phyloP scores from a whole-genome alignment of 1,284 basidiomycete species.

The Apiotrichum laibachii region DNA sequence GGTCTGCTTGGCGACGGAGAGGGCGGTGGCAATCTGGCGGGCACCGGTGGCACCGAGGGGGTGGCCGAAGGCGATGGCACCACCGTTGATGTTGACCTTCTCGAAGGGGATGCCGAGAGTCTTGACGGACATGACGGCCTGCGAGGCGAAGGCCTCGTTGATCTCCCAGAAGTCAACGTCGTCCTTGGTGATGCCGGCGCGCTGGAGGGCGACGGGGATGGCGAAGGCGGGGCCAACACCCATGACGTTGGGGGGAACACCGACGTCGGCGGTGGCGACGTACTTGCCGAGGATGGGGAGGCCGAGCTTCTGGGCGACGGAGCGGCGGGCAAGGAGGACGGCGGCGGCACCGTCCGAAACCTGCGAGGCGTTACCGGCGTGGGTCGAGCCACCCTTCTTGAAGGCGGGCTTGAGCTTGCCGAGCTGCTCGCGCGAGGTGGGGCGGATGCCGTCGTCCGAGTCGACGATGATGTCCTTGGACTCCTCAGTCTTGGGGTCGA shows the following conservation, averaged over 20 bases:
- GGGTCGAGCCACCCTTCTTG: slow-evolving; percentile 80
- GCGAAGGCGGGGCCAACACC: slow-evolving; percentile 87
- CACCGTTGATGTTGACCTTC: slow-evolving; percentile 87
- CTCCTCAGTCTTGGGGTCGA: slow-evolving; percentile 84
- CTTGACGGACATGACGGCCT: slow-evolving; percentile 77
- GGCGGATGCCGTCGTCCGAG: slow-evolving; percentile 86
- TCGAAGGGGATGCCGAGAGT: slow-evolving; percentile 68
- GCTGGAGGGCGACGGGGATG: slow-evolving; percentile 77
- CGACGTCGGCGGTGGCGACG: slow-evolving; percentile 71
- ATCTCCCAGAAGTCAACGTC: slow-evolving; percentile 89
- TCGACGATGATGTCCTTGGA: slow-evolving; percentile 75
- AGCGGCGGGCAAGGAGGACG: slow-evolving; percentile 82
- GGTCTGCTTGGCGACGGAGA: slow-evolving; percentile 74
- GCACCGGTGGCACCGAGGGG: slow-evolving; percentile 75
- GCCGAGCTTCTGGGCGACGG: slow-evolving; percentile 80
- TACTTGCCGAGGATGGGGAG: slow-evolving; percentile 92
- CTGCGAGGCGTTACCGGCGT: slow-evolving; percentile 89
- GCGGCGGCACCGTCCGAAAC: slow-evolving; percentile 98
- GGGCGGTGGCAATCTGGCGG: slow-evolving; percentile 79
- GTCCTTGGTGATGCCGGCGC: slow-evolving; percentile 66
- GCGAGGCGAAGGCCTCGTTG: slow-evolving; percentile 90
- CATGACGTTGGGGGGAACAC: slow-evolving; percentile 83
- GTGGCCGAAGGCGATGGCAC: slow-evolving; percentile 77
- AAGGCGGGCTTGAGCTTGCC: slow-evolving; percentile 93
- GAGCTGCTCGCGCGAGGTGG: slow-evolving; percentile 81